Percentiles rank a stretch among this genome's conserved stretches.
phyloP scores from a whole-genome alignment of 2,329 filamentous ascomycete genomes.

The Aureobasidium namibiae region DNA sequence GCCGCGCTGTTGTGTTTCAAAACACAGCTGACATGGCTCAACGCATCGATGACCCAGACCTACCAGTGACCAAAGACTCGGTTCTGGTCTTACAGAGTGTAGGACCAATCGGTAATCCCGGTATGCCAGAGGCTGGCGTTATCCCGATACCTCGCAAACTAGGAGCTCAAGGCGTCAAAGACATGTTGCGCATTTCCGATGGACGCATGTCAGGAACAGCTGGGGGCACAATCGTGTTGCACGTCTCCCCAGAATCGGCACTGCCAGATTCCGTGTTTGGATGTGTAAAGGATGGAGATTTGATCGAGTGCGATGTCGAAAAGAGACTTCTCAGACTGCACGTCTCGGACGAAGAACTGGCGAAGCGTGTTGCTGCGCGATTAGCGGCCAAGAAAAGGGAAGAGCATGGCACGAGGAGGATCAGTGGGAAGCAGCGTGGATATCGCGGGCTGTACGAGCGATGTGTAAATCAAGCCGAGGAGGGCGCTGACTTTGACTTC shows the following conservation, averaged over 20 bases:
- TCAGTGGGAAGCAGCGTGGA: conserved; percentile 33
- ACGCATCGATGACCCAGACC: conserved; percentile 38
- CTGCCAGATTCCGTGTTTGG: conserved; percentile 41
- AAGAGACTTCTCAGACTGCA: conserved; percentile 34
- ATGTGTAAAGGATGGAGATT: conserved; percentile 40
- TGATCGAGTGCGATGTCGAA: conserved; percentile 39
- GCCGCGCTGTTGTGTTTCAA: conserved; percentile 41
- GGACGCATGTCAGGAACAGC: conserved; percentile 49
- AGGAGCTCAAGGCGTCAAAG: conserved; percentile 37
- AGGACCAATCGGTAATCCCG: conserved; percentile 43
- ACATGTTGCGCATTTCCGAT: conserved; percentile 48
- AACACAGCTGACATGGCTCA: conserved; percentile 38
- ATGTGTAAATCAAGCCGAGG: conserved; percentile 51
- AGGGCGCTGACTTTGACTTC: conserved; percentile 56
- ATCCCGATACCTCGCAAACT: conserved; percentile 45
- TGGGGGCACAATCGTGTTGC: conserved; percentile 46
- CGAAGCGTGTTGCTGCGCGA: conserved; percentile 25
- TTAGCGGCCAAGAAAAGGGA: conserved; percentile 20
- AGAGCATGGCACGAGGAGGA: conserved; percentile 21
- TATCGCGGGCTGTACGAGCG: conserved; percentile 54
- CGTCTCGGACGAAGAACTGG: conserved; percentile 34
- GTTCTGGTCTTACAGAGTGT: conserved; percentile 43
- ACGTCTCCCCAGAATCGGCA: conserved; percentile 45
- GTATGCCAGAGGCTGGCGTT: conserved; percentile 46
- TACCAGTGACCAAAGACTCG: conserved; percentile 36